A percentile compares a stretch with the other conserved stretches of the same genome.
Evolutionary conservation across 805 yeast genomes (phyloP).

Genomic region (Saccharomycopsis sp.): DNA sequence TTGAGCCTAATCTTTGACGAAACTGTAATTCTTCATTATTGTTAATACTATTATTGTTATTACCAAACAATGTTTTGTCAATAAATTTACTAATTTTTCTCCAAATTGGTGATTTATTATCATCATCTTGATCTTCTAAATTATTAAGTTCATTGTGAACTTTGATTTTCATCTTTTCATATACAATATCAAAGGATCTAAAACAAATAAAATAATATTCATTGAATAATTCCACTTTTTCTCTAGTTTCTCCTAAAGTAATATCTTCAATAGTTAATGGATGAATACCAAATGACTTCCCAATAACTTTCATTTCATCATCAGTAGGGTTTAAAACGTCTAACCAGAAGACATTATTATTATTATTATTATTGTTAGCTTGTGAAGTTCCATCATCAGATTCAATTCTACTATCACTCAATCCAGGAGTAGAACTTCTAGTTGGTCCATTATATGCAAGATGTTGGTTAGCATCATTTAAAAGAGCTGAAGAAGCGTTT

Average conservation of each 20-base stretch:
- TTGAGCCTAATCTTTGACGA: not conserved
- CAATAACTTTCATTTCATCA: constrained; percentile 81
- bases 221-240: constrained; percentile 87
- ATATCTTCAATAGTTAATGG: constrained; percentile 98
- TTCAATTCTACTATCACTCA: not conserved
- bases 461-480: not conserved
- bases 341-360: constrained; percentile 42
- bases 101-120: not conserved
- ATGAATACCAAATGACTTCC: constrained; percentile 94
- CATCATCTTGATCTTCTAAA: not conserved
- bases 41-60: not conserved
- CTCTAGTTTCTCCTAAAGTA: constrained; percentile 92
- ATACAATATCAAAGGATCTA: constrained; percentile 83
- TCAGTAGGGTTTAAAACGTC: constrained; percentile 94
- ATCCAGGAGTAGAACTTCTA: not conserved
- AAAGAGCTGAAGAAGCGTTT: not conserved
- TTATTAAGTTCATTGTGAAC: constrained; percentile 7
- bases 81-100: not conserved
- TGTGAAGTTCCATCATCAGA: not conserved
- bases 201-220: constrained; percentile 91
- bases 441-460: too few relatives aligned
- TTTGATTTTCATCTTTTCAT: constrained; percentile 13
- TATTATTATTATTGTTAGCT: not conserved
- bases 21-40: not conserved
- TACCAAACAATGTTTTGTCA: not conserved